Evolutionary conservation across 1,284 basidiomycete species (phyloP), one percentile per base, ranked within the genome.

Genomic region (Chalciporus piperatoides): DNA sequence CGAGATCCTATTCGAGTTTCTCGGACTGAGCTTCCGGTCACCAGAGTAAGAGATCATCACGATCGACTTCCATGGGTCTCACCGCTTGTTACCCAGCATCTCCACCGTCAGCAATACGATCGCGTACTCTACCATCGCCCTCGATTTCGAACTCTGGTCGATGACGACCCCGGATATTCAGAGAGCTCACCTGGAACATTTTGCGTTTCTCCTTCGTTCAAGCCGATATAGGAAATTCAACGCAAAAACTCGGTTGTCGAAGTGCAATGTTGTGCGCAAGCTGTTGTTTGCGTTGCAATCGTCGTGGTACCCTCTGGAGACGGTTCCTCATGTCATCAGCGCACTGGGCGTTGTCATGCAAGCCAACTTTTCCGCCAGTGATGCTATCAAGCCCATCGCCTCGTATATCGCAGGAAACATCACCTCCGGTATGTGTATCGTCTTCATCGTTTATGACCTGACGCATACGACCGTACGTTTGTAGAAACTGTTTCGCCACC

Each of bases 111-210:
- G 84, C 44, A 97, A 97, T 58, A 76, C 84, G 2, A 76, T 88
- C 1, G 91, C 91, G 2, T 97, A 96, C 62, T 80, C 82, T 40
- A 79, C 86, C 1, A 78, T 97, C 38, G 88, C 91, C 0, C 80
- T 97, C 2, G 92, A 97, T 62, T 91, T 97, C 58, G 86, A 92
- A 52, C 80, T 97, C 6, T 98, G 95, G 95, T 80, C 90, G 0
- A 78, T 71, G 23, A 84, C 90, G 0, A 71, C 75, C 1, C 61
- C 70, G 4, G 84, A 86, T 35, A 83, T 97, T 23, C 89, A 92
- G 61, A 74, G 73, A 3, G 77, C 83, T 14, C 87, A 94, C 61
- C 75, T 95, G 0, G 82, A 87, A 41, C 90, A 97, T 63, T 93
- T 97, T 61, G 68, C 75, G 1, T 83, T 79, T 10, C 78, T 97